Conservation (phyloP, 1,284 basidiomycete species). For the Austropuccinia psidii region DNA sequence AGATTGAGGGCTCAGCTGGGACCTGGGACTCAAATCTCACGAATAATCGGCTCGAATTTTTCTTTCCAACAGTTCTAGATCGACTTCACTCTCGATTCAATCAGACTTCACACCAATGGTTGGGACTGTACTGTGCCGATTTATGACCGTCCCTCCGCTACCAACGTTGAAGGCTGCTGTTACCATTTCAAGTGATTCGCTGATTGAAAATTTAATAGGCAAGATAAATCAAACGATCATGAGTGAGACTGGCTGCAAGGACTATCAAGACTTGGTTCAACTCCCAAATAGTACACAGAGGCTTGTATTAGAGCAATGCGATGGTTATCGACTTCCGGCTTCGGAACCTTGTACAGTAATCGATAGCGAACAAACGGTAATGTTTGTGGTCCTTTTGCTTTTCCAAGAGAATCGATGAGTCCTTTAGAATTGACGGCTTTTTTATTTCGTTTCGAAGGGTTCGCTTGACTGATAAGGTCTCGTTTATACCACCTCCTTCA, state of each 20-base stretch:
- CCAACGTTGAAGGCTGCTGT: background rate
- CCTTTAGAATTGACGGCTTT: background rate
- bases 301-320: conserved; percentile 3
- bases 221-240: conserved; percentile 9
- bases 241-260: background rate
- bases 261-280: background rate
- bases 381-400: background rate
- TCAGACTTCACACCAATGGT: background rate
- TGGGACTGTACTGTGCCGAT: background rate
- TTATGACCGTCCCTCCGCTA: background rate
- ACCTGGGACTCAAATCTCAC: too few relatives aligned
- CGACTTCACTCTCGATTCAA: background rate
- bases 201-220: background rate
- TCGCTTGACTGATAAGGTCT: too few relatives aligned
- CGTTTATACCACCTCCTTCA: too few relatives aligned
- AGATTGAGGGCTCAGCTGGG: too few relatives aligned
- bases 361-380: background rate
- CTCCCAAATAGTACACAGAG: background rate
- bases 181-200: background rate
- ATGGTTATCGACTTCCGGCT: background rate
- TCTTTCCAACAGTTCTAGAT: too few relatives aligned
- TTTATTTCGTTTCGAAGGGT: background rate
- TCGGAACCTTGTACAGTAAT: background rate
- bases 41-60: too few relatives aligned
- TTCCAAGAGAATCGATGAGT: background rate